Conservation (phyloP, 2,329 filamentous ascomycete species). For the Cytospora leucostoma region DNA sequence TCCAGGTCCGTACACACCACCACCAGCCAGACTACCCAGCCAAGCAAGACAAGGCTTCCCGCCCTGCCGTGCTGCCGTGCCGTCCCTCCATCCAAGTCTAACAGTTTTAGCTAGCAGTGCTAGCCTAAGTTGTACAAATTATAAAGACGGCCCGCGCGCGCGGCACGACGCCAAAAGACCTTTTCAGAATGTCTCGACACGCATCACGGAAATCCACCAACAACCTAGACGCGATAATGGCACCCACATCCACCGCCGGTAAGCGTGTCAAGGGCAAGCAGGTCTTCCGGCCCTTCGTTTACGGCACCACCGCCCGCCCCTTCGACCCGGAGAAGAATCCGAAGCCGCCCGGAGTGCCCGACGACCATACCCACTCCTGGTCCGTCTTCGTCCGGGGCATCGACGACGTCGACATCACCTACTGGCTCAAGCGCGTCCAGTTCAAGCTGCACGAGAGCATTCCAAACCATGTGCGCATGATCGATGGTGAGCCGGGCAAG, state of each 20-base stretch:
- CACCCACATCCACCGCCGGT: slow-evolving; percentile 57
- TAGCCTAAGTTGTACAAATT: neutral
- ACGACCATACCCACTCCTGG: slow-evolving; percentile 97
- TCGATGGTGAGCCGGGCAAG: slow-evolving; percentile 69
- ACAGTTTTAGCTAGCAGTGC: no score
- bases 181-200: slow-evolving; percentile 27
- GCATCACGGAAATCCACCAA: slow-evolving; percentile 20
- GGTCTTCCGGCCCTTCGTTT: slow-evolving; percentile 67
- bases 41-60: neutral
- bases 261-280: slow-evolving; percentile 68
- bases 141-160: slow-evolving; percentile 1
- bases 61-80: slow-evolving; percentile 3
- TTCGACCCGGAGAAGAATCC: slow-evolving; percentile 79
- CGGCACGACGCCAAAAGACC: slow-evolving; percentile 6
- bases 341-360: slow-evolving; percentile 72
- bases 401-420: slow-evolving; percentile 86
- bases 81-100: neutral
- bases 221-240: slow-evolving; percentile 46
- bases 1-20: neutral
- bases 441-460: slow-evolving; percentile 99
- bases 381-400: slow-evolving; percentile 89
- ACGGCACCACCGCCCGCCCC: slow-evolving; percentile 76
- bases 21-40: neutral
- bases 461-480: slow-evolving; percentile 81
- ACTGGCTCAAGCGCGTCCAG: slow-evolving; percentile 95